phyloP scores from a whole-genome alignment of 2,329 filamentous ascomycete genomes.

The Blumeria graminis region DNA sequence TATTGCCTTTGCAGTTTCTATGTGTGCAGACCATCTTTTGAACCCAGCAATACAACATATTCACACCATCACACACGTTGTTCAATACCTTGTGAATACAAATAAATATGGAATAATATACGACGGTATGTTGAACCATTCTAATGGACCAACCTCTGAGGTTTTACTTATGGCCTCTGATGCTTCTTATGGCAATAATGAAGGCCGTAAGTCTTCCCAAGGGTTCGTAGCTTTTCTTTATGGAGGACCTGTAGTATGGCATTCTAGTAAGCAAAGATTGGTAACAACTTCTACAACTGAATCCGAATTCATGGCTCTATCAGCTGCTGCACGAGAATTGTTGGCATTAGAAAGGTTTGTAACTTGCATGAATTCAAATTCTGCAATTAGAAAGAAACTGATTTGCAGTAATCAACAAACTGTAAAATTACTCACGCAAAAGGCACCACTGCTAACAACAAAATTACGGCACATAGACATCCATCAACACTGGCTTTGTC shows the following conservation, averaged over 20 bases:
- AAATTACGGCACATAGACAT: neutral
- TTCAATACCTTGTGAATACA: neutral
- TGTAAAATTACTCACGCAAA: neutral
- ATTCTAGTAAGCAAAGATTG: neutral
- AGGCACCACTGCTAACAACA: neutral
- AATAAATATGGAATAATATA: neutral
- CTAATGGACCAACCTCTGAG: neutral
- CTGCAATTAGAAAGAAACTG: neutral
- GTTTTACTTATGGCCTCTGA: neutral
- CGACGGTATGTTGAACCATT: neutral
- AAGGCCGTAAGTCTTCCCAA: neutral
- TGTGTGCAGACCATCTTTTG: conserved; percentile 1
- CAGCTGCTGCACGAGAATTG: neutral
- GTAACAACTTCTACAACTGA: neutral
- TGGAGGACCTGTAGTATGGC: neutral
- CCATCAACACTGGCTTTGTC: neutral
- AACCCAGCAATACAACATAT: neutral
- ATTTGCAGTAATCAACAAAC: neutral
- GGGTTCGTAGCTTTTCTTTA: neutral
- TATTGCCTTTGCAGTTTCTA: neutral
- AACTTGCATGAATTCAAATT: neutral
- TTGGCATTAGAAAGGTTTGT: conserved; percentile 1
- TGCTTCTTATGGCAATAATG: neutral
- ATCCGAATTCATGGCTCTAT: neutral
- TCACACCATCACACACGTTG: conserved; percentile 1